Evolutionary conservation across 768 basidiomycete genomes (phyloP), one percentile per base, ranked within the genome.

Genomic region (Lactarius tabidus): DNA sequence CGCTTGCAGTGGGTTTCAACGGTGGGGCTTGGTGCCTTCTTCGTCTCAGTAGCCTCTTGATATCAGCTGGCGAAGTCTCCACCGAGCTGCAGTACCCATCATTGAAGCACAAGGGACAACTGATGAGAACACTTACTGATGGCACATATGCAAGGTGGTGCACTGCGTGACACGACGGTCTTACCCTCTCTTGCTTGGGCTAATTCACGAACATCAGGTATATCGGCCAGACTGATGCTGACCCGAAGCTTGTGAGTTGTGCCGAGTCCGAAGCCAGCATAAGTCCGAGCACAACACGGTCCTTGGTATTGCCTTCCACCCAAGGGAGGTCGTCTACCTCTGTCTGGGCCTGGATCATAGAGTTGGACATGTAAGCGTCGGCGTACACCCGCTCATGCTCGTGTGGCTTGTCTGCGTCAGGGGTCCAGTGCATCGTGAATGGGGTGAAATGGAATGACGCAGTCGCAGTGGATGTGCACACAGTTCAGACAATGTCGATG

Each of bases 1-100:
- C 71, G 69, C 6, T 63, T 66, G 64, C 71, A 72, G 57, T 33
- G 33, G 8, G 33, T 33, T 33, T 33, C 33, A 33, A 33, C 33
- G 33, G 33, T 33, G 33, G 33, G 4, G 33, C 8, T 3, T 33
- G 33, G 33, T 33, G 33, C 33, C 33, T 33, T 33, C 4, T 33
- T 8, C 33, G 8, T 33, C 8, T 3, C 33, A 4, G 33, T 33
- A 8, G 33, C 33, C 33, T 33, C 33, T 33, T 33, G 33, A 33
- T 33, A 33, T 33, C 33, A 4, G 33, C 33, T 33, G 8, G 33
- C 33, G 8, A 33, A 33, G 33, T 33, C 33, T 33, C 4, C 33
- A 3, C 33, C 33, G 33, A 33, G 33, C 33, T 33, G 33, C 33
- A 33, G 33, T 4, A 8, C 33, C 33, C 8, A 8, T 33, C 33